These are phyloP conservation scores for Sphenostylis stenocarpa DNA, from an alignment of 306 rosid species.

Conservation along the genomic window DNA sequence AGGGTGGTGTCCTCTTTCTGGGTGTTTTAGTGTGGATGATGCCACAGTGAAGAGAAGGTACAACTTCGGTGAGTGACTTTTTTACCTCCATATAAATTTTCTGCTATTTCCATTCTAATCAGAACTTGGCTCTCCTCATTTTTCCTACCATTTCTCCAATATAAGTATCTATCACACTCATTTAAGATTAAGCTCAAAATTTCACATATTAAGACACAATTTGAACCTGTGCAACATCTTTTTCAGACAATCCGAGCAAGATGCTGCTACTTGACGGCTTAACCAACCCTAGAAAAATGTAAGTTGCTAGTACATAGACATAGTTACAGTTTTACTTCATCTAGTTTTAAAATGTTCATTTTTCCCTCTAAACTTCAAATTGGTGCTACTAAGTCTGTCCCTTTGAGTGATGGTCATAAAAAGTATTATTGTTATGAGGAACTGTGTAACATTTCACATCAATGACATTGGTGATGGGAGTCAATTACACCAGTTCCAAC, in stretches of 20 bases:
- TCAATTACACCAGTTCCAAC: not conserved
- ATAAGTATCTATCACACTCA: not conserved
- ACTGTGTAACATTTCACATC: not conserved
- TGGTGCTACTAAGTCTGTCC: not conserved
- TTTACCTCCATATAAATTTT: not conserved
- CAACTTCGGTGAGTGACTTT: not conserved
- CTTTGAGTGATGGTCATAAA: not conserved
- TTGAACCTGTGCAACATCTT: not conserved
- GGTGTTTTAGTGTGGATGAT: not conserved
- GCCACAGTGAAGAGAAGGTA: not conserved
- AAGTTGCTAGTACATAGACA: slow-evolving; percentile 7
- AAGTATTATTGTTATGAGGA: not conserved
- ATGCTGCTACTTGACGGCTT: not conserved
- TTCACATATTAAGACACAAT: not conserved
- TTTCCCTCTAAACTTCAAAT: not conserved
- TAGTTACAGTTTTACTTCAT: not conserved
- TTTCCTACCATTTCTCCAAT: not conserved
- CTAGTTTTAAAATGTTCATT: not conserved
- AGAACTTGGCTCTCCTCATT: not conserved
- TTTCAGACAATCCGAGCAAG: not conserved
- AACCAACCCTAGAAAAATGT: not conserved
- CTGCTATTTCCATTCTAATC: not conserved
- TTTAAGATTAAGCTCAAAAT: not conserved
- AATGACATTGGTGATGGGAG: not conserved
- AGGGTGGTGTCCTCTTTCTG: not conserved